Conservation (phyloP, 352 stramenopile species). For the Elongisporangium undulatum region DNA sequence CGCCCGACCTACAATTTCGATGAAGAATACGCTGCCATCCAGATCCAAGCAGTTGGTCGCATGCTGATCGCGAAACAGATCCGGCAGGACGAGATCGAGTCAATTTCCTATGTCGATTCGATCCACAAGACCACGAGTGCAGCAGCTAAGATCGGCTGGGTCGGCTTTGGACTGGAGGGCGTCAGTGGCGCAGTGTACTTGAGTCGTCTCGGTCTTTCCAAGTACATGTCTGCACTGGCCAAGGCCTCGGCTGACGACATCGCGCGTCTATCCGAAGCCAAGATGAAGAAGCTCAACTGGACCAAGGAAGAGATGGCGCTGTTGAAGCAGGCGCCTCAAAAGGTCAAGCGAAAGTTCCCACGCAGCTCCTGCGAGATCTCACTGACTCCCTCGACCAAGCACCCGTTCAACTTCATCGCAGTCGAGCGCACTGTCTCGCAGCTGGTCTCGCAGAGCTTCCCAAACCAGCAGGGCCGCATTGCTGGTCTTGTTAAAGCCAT, state of each 20-base stretch:
- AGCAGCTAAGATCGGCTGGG: constrained; percentile 30
- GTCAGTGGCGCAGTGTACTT: constrained; percentile 52
- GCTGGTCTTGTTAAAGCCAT: constrained; percentile 46
- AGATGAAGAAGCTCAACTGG: constrained; percentile 44
- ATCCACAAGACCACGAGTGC: constrained; percentile 18
- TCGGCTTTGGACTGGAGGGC: constrained; percentile 73
- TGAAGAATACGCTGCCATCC: constrained; percentile 56
- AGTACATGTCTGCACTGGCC: constrained; percentile 30
- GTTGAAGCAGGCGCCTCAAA: constrained; percentile 20
- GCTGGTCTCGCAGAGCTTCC: constrained; percentile 52
- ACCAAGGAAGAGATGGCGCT: constrained; percentile 53
- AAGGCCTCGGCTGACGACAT: constrained; percentile 29
- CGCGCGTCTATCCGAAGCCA: constrained; percentile 19
- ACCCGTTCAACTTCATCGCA: constrained; percentile 61
- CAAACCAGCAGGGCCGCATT: constrained; percentile 69
- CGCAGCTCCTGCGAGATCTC: constrained; percentile 19
- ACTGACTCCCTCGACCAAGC: constrained; percentile 28
- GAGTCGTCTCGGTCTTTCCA: constrained; percentile 51
- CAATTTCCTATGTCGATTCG: constrained; percentile 39
- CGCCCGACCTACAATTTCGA: constrained; percentile 62
- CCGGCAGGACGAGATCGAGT: constrained; percentile 15
- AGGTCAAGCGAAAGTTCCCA: constrained; percentile 23
- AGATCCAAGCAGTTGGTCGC: constrained; percentile 56
- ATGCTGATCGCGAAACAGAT: constrained; percentile 35
- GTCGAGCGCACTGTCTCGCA: constrained; percentile 41